These are phyloP conservation scores for Candida wancherniae DNA, from an alignment of 805 yeast genomes.

Conservation along the genomic window DNA sequence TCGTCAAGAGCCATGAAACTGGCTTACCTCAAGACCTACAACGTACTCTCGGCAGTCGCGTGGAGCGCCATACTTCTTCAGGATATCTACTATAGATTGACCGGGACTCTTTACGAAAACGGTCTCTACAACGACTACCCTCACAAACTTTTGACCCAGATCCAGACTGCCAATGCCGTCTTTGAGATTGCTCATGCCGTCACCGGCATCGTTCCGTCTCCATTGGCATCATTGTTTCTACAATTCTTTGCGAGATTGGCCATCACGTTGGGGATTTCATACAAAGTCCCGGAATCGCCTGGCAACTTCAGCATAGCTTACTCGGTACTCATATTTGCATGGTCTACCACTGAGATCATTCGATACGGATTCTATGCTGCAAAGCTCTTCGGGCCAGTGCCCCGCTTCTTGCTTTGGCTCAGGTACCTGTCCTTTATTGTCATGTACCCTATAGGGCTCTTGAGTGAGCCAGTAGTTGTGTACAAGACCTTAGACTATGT, in stretches of 20 bases:
- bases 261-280: slow-evolving; percentile 27
- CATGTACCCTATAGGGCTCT: slow-evolving; percentile 29
- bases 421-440: slow-evolving; percentile 27
- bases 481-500: slow-evolving; percentile 20
- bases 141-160: slow-evolving; percentile 23
- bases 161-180: slow-evolving; percentile 24
- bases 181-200: slow-evolving; percentile 23
- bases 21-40: slow-evolving; percentile 16
- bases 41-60: slow-evolving; percentile 13
- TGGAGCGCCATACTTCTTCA: slow-evolving; percentile 17
- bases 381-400: slow-evolving; percentile 17
- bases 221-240: slow-evolving; percentile 21
- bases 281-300: slow-evolving; percentile 23
- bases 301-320: slow-evolving; percentile 24
- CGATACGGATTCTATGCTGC: slow-evolving; percentile 25
- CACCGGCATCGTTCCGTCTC: slow-evolving; percentile 26
- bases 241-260: slow-evolving; percentile 28
- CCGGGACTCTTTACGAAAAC: slow-evolving; percentile 9
- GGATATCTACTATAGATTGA: slow-evolving; percentile 11
- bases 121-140: slow-evolving; percentile 18
- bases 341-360: slow-evolving; percentile 28
- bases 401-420: slow-evolving; percentile 21
- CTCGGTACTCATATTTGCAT: slow-evolving; percentile 22
- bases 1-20: background rate
- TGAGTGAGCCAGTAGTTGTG: slow-evolving; percentile 25